Evolutionary conservation across 257 asterid genomes (phyloP), one percentile per base, ranked within the genome.

Genomic region (Catharanthus roseus): DNA sequence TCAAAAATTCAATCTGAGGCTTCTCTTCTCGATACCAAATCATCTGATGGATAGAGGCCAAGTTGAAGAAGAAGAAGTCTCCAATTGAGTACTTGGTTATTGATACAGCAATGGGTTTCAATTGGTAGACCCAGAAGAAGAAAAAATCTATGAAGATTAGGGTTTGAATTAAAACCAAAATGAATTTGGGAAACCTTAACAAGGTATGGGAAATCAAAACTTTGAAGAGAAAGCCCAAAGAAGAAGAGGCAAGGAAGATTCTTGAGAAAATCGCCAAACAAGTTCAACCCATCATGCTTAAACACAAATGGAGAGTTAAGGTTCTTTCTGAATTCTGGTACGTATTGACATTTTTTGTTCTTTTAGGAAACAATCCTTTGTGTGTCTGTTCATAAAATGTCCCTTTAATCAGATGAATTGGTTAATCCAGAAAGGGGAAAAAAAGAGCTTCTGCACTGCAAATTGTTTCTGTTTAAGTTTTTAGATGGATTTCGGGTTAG

Each of bases 241-340:
- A 74, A 76, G 97, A 86, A 74, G 95, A 86, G 66, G 96, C 96
- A 13, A 81, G 70, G 65, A 87, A 84, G 77, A 81, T 91, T 85
- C 81, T 93, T 21, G 87, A 93, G 16, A 80, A 68, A 71, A 64
- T 93, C 34, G 96, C 96, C 18, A 85, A 87, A 56, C 97, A 90
- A 80, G 97, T 93, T 78, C 97, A 93, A 68, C 98, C 98, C 54
- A 89, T 93, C 65, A 91, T 93, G 97, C 84, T 89, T 29, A 93
- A 91, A n/a, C 96, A 81, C 79, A 82, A 86, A 42, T 93, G 98
- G 98, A 85, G 92, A 80, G 96, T 93, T 82, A 93, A 90, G 87
- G 10, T 88, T 39, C 89, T 93, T 10, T 93, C 98, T 31, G 97
- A 93, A 79, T 75, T 93, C 77, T 90, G 90, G 96, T 90, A 85